These are phyloP conservation scores for Pseudonectria foliicola DNA, from an alignment of 2,329 filamentous ascomycete species.

Conservation along the genomic window DNA sequence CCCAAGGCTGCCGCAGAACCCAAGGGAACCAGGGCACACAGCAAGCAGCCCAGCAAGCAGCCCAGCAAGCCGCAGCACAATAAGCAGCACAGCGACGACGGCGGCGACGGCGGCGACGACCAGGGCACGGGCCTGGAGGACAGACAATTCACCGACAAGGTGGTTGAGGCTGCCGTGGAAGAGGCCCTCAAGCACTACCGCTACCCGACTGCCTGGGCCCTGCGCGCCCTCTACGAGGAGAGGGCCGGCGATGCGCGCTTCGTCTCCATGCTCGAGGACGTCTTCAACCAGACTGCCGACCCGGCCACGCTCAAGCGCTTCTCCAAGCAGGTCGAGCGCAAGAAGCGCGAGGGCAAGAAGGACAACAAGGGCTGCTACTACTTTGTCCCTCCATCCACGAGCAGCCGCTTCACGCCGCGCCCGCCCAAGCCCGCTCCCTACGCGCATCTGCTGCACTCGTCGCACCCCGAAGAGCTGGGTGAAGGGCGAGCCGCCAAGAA, in stretches of 20 bases:
- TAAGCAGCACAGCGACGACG: too few relatives aligned
- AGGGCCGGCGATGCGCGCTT: constrained; percentile 43
- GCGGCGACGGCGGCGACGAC: constrained; percentile 10
- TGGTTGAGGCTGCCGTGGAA: constrained; percentile 51
- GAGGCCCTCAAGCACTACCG: constrained; percentile 49
- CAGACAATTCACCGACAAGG: constrained; percentile 41
- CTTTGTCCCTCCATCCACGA: constrained; percentile 44
- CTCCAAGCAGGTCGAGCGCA: constrained; percentile 40
- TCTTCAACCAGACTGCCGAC: constrained; percentile 52
- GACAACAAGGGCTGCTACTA: constrained; percentile 45
- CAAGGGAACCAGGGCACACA: constrained; percentile 3
- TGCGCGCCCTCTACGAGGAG: constrained; percentile 55
- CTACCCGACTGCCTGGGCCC: constrained; percentile 56
- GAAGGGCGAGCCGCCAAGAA: constrained; percentile 30
- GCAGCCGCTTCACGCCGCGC: constrained; percentile 35
- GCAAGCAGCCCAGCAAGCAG: constrained; percentile 3
- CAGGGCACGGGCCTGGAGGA: constrained; percentile 22
- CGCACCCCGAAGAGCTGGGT: constrained; percentile 3
- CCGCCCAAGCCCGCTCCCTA: constrained; percentile 45
- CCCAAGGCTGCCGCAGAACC: constrained; percentile 8
- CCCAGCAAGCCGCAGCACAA: constrained; percentile 9
- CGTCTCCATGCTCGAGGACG: constrained; percentile 49
- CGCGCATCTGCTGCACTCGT: constrained; percentile 34
- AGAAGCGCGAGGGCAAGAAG: constrained; percentile 51
- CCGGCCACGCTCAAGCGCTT: constrained; percentile 45